Evolutionary conservation across 257 asterid species (phyloP).

Genomic region (Rauvolfia tetraphylla): DNA sequence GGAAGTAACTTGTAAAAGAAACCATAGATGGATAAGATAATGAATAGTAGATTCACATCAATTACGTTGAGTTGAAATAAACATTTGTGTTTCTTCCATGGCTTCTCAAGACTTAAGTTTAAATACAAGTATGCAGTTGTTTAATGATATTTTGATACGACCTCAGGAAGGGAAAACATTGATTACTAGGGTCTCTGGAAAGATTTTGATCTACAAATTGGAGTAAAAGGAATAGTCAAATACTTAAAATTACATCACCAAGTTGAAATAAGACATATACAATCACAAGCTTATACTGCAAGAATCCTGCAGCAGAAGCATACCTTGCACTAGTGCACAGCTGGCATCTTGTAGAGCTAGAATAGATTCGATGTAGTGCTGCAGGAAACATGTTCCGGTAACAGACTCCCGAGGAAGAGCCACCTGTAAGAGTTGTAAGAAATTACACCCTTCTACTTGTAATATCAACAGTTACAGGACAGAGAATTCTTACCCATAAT

Average conservation of each 20-base stretch:
- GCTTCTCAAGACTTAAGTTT: background rate
- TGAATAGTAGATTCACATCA: background rate
- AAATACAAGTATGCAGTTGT: background rate
- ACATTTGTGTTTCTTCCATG: background rate
- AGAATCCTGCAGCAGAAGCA: conserved; percentile 21
- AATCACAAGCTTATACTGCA: conserved; percentile 3
- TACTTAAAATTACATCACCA: background rate
- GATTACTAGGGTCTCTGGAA: background rate
- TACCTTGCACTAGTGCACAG: conserved; percentile 68
- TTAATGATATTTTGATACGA: background rate
- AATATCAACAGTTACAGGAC: background rate
- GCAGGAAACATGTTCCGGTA: conserved; percentile 89
- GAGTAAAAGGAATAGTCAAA: background rate
- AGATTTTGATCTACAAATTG: background rate
- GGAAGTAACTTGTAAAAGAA: background rate
- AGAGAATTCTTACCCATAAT: background rate
- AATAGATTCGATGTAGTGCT: conserved; percentile 83
- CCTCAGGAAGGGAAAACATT: background rate
- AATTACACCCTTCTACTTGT: background rate
- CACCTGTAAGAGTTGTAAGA: conserved; percentile 55
- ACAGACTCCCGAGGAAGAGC: conserved; percentile 86
- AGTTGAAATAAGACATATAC: background rate
- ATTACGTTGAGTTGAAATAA: background rate
- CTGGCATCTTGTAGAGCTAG: conserved; percentile 92
- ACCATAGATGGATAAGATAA: background rate